Percentiles rank a stretch among this genome's conserved stretches.
Evolutionary conservation across 2,329 filamentous ascomycete species (phyloP).

Genomic region (Pseudocercospora ulei): DNA sequence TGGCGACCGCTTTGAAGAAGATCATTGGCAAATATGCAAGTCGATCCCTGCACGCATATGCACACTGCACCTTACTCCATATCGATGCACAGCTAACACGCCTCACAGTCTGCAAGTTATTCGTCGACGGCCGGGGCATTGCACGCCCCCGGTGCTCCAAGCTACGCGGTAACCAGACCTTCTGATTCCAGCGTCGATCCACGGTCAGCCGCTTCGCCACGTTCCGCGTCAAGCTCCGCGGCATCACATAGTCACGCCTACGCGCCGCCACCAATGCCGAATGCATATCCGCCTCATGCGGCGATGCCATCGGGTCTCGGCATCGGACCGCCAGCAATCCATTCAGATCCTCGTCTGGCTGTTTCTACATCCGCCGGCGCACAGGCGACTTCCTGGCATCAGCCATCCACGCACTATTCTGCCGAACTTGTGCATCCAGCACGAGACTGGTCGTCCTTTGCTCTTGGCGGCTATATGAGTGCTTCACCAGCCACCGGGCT

Average conservation of each 20-base stretch:
- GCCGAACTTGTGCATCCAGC: conserved; percentile 28
- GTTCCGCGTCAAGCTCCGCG: conserved; percentile 30
- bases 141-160: conserved; percentile 30
- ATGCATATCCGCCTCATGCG: conserved; percentile 29
- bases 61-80: conserved; percentile 20
- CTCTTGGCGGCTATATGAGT: conserved; percentile 27
- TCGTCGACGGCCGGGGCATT: conserved; percentile 52
- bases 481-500: conserved; percentile 29
- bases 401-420: conserved; percentile 30
- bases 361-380: conserved; percentile 28
- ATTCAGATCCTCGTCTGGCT: conserved; percentile 35
- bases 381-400: conserved; percentile 32
- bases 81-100: conserved; percentile 30
- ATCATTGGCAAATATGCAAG: conserved; percentile 93
- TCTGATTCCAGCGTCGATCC: conserved; percentile 43
- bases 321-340: conserved; percentile 33
- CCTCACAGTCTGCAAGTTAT: conserved; percentile 54
- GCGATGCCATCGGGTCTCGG: conserved; percentile 29
- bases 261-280: conserved; percentile 26
- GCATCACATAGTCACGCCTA: conserved; percentile 31
- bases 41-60: conserved; percentile 32
- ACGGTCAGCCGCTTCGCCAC: conserved; percentile 31
- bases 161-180: conserved; percentile 33
- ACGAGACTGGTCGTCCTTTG: conserved; percentile 20
- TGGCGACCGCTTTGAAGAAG: conserved; percentile 82